Evolutionary conservation across 2,329 filamentous ascomycete genomes (phyloP).

Genomic region (Cyphellophora attinorum): DNA sequence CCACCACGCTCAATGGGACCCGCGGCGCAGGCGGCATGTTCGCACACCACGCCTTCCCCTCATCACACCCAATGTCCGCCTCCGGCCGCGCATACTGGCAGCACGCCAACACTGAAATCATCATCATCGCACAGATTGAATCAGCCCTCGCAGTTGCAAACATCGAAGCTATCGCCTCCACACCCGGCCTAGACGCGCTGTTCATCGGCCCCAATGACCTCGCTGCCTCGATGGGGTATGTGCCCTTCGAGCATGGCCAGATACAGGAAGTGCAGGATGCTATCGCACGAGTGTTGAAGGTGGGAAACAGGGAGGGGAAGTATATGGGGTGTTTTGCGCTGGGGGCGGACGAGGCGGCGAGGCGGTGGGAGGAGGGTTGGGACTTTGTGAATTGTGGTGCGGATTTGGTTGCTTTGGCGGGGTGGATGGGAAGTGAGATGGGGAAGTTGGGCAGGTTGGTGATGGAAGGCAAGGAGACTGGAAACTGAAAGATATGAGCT

Average conservation of each 20-base stretch:
- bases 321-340: background rate
- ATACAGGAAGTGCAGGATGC: background rate
- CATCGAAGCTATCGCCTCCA: constrained; percentile 33
- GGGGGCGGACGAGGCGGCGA: background rate
- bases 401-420: background rate
- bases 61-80: constrained; percentile 13
- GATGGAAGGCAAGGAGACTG: background rate
- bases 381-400: constrained; percentile 1
- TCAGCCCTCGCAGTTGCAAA: constrained; percentile 30
- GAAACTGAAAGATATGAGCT: too few relatives aligned
- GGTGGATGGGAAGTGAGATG: background rate
- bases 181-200: constrained; percentile 31
- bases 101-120: constrained; percentile 22
- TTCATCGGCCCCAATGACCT: constrained; percentile 25
- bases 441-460: background rate
- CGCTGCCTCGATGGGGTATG: background rate
- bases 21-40: background rate
- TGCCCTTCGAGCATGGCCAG: background rate
- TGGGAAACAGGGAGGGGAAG: background rate
- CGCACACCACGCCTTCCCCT: constrained; percentile 2
- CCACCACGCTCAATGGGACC: background rate
- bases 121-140: constrained; percentile 33
- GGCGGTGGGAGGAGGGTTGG: background rate
- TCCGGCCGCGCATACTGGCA: constrained; percentile 25
- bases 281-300: background rate